Percentiles rank a stretch among this genome's conserved stretches.
phyloP scores from a whole-genome alignment of 306 rosid genomes.

The Fagus sylvatica region DNA sequence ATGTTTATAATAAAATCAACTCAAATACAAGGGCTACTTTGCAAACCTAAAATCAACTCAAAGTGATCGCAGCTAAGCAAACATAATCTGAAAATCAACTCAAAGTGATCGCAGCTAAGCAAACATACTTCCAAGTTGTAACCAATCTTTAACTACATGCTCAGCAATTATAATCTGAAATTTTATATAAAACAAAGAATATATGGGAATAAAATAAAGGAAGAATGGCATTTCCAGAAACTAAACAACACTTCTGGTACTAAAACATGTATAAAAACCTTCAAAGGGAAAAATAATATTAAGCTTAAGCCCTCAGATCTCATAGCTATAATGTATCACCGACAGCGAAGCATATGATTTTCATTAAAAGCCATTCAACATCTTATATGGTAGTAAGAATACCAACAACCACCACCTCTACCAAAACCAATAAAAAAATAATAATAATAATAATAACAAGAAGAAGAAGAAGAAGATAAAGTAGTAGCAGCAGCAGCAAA shows the following conservation, averaged over 20 bases:
- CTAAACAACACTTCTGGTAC: neutral
- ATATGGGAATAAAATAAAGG: neutral
- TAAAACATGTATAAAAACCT: neutral
- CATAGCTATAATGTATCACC: neutral
- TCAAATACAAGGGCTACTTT: neutral
- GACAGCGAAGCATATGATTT: neutral
- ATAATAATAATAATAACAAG: neutral
- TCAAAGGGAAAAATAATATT: neutral
- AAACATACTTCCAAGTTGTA: neutral
- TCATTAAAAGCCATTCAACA: neutral
- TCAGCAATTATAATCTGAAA: neutral
- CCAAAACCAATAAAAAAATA: neutral
- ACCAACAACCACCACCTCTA: neutral
- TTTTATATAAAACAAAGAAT: neutral
- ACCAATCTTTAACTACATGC: neutral
- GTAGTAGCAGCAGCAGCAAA: neutral
- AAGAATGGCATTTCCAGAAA: neutral
- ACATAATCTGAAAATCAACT: no score
- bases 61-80: no score
- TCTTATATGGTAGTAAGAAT: neutral
- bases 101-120: neutral
- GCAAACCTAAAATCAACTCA: neutral
- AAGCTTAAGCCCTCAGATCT: conserved; percentile 1
- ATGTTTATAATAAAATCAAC: neutral
- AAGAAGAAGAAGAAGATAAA: neutral